Evolutionary conservation across 805 yeast species (phyloP), one percentile per base, ranked within the genome.

Genomic region (Blastobotrys parvus): DNA sequence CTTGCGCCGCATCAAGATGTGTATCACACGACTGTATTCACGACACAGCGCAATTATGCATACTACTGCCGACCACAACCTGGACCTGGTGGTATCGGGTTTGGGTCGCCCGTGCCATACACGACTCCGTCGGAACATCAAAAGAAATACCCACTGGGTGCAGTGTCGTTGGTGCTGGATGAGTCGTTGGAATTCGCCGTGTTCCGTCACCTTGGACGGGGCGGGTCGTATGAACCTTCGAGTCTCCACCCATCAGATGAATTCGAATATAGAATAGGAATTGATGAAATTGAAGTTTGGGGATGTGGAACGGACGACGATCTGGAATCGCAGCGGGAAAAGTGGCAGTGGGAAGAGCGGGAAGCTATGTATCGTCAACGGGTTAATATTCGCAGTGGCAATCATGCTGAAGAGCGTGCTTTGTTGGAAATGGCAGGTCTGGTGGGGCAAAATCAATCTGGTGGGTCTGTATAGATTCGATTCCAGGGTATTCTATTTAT

Each of bases 301-400:
- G 97, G 97, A 0, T 74, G 87, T 45, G 97, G 97, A 1, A 77
- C 85, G 5, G 77, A 74, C 7, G 76, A 79, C 46, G 94, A 86
- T 51, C 64, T 88, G 38, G 80, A 74, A 23, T 89, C 82, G 48
- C 96, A 89, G 62, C 67, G 72, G 37, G 76, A 74, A 53, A 74
- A 74, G 46, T 83, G 95, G 92, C 88, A 81, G 53, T 88, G 96
- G 96, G 97, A 90, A 57, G 82, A 81, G 56, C 69, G 77, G 39
- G 95, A 87, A 58, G 94, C 94, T 0, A 74, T 78, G 52, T 80
- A 87, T 30, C 69, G 97, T 41, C 82, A 81, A 53, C 70, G 75
- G 22, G 74, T 88, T 2, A 86, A 88, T 55, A 51, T 80, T 25
- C 70, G 73, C 41, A 74, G 72, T 44, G 83, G 84, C 1, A 48